Evolutionary conservation across 257 asterid genomes (phyloP).

Genomic region (Catharanthus roseus): DNA sequence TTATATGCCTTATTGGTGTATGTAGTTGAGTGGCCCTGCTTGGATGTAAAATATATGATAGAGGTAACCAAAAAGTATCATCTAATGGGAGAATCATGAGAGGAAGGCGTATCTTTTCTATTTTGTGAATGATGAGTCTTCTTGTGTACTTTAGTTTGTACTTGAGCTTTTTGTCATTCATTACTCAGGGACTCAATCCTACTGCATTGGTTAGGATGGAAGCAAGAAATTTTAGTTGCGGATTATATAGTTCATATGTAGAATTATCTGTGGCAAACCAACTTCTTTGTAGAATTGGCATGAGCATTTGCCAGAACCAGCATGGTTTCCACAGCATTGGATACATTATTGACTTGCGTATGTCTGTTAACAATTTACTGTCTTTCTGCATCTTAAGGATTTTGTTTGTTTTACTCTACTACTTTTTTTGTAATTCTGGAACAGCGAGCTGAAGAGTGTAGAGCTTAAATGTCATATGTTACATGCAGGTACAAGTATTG

Average conservation of each 20-base stretch:
- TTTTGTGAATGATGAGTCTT: background rate
- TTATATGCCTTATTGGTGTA: constrained; percentile 2
- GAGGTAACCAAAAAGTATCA: background rate
- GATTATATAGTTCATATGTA: background rate
- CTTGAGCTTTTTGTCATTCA: background rate
- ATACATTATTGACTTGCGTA: too few species aligned
- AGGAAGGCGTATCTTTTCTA: background rate
- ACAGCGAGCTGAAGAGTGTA: background rate
- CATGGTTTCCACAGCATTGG: background rate
- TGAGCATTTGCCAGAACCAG: background rate
- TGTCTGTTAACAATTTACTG: too few species aligned
- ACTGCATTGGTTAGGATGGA: background rate
- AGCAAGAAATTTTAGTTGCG: background rate
- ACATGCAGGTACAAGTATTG: constrained; percentile 4
- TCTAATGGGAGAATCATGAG: background rate
- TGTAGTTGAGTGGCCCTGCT: background rate
- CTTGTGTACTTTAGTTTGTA: background rate
- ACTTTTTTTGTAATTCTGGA: background rate
- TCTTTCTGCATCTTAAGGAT: too few species aligned
- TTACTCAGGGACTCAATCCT: background rate
- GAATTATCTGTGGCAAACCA: background rate
- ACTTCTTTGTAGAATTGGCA: background rate
- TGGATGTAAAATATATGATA: background rate
- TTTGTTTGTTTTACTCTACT: background rate
- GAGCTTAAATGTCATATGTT: background rate